These are phyloP conservation scores for Apophysomyces variabilis DNA, from an alignment of 371 early-diverging fungal genomes.

Conservation along the genomic window DNA sequence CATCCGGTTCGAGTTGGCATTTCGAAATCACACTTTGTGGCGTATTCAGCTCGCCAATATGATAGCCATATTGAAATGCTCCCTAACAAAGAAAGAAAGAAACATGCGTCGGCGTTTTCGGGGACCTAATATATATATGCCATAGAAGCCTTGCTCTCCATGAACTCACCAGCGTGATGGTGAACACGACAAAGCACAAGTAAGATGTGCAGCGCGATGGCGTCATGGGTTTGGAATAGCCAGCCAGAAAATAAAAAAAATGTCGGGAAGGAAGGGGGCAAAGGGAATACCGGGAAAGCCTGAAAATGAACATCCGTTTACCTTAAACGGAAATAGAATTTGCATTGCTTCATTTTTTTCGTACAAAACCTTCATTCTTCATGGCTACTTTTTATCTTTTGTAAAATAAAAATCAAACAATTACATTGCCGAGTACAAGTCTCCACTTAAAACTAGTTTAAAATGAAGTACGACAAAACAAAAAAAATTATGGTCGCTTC, in stretches of 20 bases:
- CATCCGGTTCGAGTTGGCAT: slow-evolving; percentile 44
- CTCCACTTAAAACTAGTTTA: no score
- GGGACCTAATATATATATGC: neutral
- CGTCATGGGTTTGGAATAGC: neutral
- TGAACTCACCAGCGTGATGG: slow-evolving; percentile 41
- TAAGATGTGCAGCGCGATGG: slow-evolving; percentile 33
- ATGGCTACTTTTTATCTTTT: no score
- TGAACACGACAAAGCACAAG: slow-evolving; percentile 42
- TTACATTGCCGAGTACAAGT: no score
- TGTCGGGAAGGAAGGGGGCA: slow-evolving; percentile 5
- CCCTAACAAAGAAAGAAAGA: slow-evolving; percentile 28
- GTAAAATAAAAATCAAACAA: no score
- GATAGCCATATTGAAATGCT: slow-evolving; percentile 84
- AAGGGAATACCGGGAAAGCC: neutral
- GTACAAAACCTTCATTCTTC: no score
- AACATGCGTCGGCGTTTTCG: neutral
- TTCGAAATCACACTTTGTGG: slow-evolving; percentile 73
- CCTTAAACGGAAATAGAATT: no score
- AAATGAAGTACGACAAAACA: no score
- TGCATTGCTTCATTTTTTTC: no score
- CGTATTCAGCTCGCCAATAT: slow-evolving; percentile 83
- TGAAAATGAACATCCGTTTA: neutral
- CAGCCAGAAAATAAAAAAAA: slow-evolving; percentile 8
- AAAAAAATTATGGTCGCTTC: neutral
- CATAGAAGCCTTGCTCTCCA: neutral